A percentile compares a stretch with the other conserved stretches of the same genome.
Conservation (phyloP, 2,329 filamentous ascomycete genomes). For the Cladosporium sphaerospermum region DNA sequence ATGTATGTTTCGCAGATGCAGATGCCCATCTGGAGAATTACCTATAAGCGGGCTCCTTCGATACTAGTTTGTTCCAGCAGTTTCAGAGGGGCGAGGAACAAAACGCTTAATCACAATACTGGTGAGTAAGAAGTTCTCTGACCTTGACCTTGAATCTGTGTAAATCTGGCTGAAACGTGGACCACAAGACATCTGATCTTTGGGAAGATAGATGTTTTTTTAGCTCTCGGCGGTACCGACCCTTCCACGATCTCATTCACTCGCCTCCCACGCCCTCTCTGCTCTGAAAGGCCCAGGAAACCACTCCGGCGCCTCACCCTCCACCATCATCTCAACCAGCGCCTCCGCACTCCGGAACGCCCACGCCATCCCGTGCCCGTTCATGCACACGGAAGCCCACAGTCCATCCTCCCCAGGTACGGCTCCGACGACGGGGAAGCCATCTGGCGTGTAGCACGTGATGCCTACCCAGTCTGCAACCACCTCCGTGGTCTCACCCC, state of each 20-base stretch:
- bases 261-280: neutral
- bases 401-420: constrained; percentile 36
- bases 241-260: neutral
- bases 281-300: constrained; percentile 41
- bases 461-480: constrained; percentile 44
- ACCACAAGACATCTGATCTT: too few species aligned
- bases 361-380: constrained; percentile 48
- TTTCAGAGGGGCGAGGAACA: too few species aligned
- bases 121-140: too few species aligned
- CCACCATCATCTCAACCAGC: constrained; percentile 46
- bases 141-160: too few species aligned
- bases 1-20: too few species aligned
- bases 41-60: too few species aligned
- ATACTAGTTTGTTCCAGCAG: too few species aligned
- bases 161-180: too few species aligned
- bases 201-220: too few species aligned
- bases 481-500: constrained; percentile 29
- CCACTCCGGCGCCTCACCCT: constrained; percentile 38
- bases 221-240: too few species aligned
- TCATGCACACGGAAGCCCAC: constrained; percentile 55
- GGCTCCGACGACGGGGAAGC: constrained; percentile 42
- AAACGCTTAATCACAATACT: too few species aligned
- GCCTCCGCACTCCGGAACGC: constrained; percentile 50
- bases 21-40: too few species aligned
- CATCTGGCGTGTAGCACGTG: constrained; percentile 48